Conservation (phyloP, 495 filamentous ascomycete species). For the Talaromyces trachyspermus region DNA sequence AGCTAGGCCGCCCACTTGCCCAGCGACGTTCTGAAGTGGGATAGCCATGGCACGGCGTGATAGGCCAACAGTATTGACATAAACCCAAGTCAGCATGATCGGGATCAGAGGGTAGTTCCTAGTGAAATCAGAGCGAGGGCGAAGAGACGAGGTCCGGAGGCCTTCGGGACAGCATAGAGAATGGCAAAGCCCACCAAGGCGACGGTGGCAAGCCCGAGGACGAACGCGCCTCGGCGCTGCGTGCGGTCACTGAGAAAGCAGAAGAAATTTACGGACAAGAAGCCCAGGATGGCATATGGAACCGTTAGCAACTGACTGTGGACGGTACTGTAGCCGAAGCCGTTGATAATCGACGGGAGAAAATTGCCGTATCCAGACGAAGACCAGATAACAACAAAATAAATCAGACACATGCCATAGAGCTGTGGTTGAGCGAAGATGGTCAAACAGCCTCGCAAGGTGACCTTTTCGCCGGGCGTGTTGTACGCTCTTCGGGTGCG, state of each 20-base stretch:
- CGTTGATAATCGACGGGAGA: neutral
- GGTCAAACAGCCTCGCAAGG: conserved; percentile 35
- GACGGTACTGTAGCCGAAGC: neutral
- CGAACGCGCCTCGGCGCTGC: conserved; percentile 34
- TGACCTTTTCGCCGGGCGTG: conserved; percentile 42
- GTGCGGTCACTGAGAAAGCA: neutral
- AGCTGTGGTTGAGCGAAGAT: conserved; percentile 21
- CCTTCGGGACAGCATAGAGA: neutral
- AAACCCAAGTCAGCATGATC: neutral
- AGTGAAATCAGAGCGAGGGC: neutral
- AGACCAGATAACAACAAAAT: conserved; percentile 14
- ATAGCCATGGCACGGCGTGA: neutral
- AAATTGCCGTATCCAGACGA: conserved; percentile 10
- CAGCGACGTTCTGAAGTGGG: neutral
- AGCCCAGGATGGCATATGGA: neutral
- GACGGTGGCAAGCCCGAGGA: conserved; percentile 43
- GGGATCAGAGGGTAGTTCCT: neutral
- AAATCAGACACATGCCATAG: conserved; percentile 2
- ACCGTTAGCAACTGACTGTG: neutral
- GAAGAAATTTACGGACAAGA: neutral
- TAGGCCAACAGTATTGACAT: neutral
- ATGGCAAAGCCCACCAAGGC: conserved; percentile 17
- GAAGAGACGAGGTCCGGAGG: neutral
- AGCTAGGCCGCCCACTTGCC: neutral
- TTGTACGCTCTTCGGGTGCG: conserved; percentile 46